Evolutionary conservation across 2,329 filamentous ascomycete genomes (phyloP).

Genomic region (Drechslerella stenobrocha): DNA sequence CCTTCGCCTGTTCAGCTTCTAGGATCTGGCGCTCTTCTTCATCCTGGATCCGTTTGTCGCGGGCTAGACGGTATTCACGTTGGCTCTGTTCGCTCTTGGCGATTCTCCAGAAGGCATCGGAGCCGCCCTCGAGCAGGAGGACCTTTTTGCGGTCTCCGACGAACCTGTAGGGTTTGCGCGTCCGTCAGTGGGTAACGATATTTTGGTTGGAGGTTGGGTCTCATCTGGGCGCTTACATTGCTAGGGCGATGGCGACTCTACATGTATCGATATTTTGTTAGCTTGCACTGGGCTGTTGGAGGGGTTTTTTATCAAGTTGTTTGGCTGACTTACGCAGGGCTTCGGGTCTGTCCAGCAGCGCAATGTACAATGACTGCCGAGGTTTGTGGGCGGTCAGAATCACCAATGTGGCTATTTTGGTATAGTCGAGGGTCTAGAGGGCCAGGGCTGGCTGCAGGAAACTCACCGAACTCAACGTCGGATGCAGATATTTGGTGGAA

Average conservation of each 20-base stretch:
- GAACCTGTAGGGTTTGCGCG: too few species aligned
- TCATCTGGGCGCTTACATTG: background rate
- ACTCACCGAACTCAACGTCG: conserved; percentile 11
- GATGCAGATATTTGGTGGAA: conserved; percentile 6
- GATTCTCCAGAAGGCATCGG: conserved; percentile 12
- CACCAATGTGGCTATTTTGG: background rate
- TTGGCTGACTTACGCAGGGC: conserved; percentile 22
- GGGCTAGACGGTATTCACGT: background rate
- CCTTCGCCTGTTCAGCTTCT: background rate
- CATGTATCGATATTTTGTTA: too few species aligned
- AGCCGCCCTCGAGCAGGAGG: conserved; percentile 28
- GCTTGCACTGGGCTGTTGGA: too few species aligned
- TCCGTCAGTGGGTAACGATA: too few species aligned
- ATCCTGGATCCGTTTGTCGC: background rate
- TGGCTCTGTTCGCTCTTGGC: conserved; percentile 2
- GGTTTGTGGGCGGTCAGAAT: too few species aligned
- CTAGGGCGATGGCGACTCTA: conserved; percentile 15
- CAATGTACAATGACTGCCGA: conserved; percentile 32
- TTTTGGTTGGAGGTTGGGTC: too few species aligned
- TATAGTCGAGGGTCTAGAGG: too few species aligned
- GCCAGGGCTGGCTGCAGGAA: background rate
- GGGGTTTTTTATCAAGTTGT: too few species aligned
- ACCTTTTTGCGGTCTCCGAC: conserved; percentile 17
- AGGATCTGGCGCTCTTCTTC: background rate
- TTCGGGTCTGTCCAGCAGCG: conserved; percentile 14